Evolutionary conservation across 306 rosid species (phyloP).

Genomic region (Echinosophora koreensis): DNA sequence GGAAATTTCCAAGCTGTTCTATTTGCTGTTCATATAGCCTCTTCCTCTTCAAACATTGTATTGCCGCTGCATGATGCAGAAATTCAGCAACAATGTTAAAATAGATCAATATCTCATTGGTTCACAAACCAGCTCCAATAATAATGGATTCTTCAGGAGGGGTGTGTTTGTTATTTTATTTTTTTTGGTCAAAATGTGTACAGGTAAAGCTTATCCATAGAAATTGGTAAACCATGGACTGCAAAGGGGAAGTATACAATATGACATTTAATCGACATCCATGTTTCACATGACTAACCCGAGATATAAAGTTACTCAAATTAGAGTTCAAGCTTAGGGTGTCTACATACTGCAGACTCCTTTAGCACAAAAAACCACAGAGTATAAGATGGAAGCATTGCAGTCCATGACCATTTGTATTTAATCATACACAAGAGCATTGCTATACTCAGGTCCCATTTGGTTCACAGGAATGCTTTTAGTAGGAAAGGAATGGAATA

Average conservation of each 20-base stretch:
- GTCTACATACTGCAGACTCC: not conserved
- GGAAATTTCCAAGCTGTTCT: slow-evolving; percentile 99
- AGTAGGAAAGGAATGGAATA: not conserved
- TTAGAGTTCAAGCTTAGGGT: not conserved
- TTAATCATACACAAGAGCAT: not conserved
- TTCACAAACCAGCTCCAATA: slow-evolving; percentile 1
- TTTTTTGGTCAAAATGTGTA: not conserved
- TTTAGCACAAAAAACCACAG: slow-evolving; percentile 5
- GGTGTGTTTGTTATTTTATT: too few relatives aligned
- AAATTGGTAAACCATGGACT: not conserved
- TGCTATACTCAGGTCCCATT: not conserved
- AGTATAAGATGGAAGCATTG: not conserved
- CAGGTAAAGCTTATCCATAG: slow-evolving; percentile 2
- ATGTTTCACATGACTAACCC: slow-evolving; percentile 10
- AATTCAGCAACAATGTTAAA: slow-evolving; percentile 22
- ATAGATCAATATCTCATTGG: not conserved
- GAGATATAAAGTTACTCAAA: not conserved
- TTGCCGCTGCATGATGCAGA: slow-evolving; percentile 73
- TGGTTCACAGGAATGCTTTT: not conserved
- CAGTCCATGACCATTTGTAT: not conserved
- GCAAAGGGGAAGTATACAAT: not conserved
- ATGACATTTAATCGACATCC: not conserved
- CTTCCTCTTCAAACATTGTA: slow-evolving; percentile 97
- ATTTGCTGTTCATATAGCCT: slow-evolving; percentile 92
- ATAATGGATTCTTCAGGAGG: slow-evolving; percentile 8